These are phyloP conservation scores for Fusarium concolor DNA, from an alignment of 2,329 filamentous ascomycete species.

Conservation along the genomic window DNA sequence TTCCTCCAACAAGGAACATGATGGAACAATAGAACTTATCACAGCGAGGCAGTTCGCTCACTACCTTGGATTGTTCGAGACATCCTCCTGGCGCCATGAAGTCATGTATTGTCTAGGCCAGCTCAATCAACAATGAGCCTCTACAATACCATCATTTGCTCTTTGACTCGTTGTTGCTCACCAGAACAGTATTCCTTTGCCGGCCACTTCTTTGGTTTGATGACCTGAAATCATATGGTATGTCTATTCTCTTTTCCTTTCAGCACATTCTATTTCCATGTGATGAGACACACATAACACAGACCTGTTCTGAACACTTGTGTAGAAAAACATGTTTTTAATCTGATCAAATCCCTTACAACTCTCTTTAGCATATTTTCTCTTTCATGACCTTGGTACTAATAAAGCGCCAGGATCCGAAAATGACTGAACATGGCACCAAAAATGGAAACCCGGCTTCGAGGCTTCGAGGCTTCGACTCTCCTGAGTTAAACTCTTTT, in stretches of 20 bases:
- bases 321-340: constrained; percentile 48
- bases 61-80: too few relatives aligned
- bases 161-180: constrained; percentile 2
- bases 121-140: neutral
- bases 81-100: neutral
- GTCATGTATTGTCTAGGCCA: neutral
- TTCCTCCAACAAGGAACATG: neutral
- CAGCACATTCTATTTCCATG: constrained; percentile 25
- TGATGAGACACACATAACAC: constrained; percentile 51
- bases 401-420: constrained; percentile 24
- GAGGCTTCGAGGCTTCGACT: constrained; percentile 15
- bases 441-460: constrained; percentile 22
- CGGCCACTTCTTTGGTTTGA: neutral
- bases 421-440: constrained; percentile 7
- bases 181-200: neutral
- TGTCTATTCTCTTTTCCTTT: constrained; percentile 9
- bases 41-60: neutral
- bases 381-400: constrained; percentile 22
- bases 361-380: constrained; percentile 6
- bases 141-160: neutral
- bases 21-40: neutral
- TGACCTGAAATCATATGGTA: constrained; percentile 10
- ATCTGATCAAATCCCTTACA: constrained; percentile 40
- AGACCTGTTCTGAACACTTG: constrained; percentile 51
- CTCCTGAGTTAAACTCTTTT: constrained; percentile 5